Evolutionary conservation across 1,139 yeast species (phyloP), one percentile per base, ranked within the genome.

Genomic region (Arxiozyma slooffiae): DNA sequence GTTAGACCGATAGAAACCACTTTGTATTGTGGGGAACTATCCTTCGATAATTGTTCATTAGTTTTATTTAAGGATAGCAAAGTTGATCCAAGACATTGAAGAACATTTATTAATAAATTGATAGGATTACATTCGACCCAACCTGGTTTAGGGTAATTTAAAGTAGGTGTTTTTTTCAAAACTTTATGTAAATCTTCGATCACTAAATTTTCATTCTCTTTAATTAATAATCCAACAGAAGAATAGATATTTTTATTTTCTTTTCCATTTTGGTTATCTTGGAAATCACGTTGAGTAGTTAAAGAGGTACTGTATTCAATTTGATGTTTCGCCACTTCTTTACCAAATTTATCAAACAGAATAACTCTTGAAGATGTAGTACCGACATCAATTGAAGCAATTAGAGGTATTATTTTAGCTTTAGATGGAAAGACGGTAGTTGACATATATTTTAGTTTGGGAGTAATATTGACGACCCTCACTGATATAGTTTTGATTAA

Each of bases 101-200:
- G 76, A n/a, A 90, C 92, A 61, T 89, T 85, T 53, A 85, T 85
- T 62, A 89, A 75, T 44, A 89, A 81, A 67, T 85, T 94, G 52
- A 79, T 79, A 8, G 97, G 97, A 74, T 86, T 86, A 71, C 95
- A 92, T 70, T 90, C 97, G 44, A 88, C 95, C 96, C 96, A 88
- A 26, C 92, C 92, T 1, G 90, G 89, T 57, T 80, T 78, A 1
- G 92, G 90, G 66, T 81, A 84, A 54, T 81, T 70, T 54, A 84
- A 71, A 21, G 90, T 83, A 39, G 90, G 89, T 18, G 36, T 24
- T 26, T 45, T 45, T 7, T 24, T 44, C 22, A 38, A 18, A 2
- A 38, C 23, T 24, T 26, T 45, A 40, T 57, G 52, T 43, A 61
- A 55, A 57, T 79, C 80, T 68, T 83, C 89, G 60, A 83, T 80